Base-by-base conservation (phyloP, 1,139 yeast genomes). In the Nadsonia commutata region DNA sequence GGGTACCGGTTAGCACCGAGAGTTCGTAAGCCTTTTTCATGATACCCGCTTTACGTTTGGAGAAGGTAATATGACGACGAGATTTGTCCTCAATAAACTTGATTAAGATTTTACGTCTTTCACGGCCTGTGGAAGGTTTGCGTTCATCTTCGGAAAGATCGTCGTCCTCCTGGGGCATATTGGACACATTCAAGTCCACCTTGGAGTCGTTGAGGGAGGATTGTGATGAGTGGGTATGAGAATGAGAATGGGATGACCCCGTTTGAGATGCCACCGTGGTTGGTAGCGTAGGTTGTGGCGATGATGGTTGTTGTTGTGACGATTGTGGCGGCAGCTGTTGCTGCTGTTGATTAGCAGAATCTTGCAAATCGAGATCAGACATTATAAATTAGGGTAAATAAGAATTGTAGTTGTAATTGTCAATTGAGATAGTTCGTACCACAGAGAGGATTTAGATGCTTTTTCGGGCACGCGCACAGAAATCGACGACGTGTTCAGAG, bases 11-110 rank as follows among this genome's bases (percentile, higher is more conserved):
- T 54, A 90, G 72, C 42, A 93, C 97, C 20, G 94, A 80, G 52
- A 90, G 72, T 63, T 90, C 98, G 65, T 90, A 90, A 17, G 98
- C 98, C 68, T 90, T 67, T 67, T 90, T 90, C 98, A 90, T 90
- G 57, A 90, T 90, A 51, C 98, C 98, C 38, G 96, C 97, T 66
- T 90, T 88, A 65, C 98, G 82, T 68, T 90, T 90, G 44, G 95
- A 84, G 57, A 90, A 90, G 21, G 98, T 90, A 55, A 90, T 90
- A 65, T 90, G 98, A 59, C 98, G 85, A 63, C 97, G 79, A 27
- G 95, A 84, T 67, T 90, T 90, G 65, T 90, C 96, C 65, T 88
- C 95, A 57, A 90, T 90, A 59, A 90, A 90, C 68, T 86, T 85
- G 64, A 90, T 90, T 64, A 90, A 97, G 59, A 90, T 90, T 66